Base-by-base conservation (phyloP, 2,329 filamentous ascomycete species). In the Colletotrichum sidae region DNA sequence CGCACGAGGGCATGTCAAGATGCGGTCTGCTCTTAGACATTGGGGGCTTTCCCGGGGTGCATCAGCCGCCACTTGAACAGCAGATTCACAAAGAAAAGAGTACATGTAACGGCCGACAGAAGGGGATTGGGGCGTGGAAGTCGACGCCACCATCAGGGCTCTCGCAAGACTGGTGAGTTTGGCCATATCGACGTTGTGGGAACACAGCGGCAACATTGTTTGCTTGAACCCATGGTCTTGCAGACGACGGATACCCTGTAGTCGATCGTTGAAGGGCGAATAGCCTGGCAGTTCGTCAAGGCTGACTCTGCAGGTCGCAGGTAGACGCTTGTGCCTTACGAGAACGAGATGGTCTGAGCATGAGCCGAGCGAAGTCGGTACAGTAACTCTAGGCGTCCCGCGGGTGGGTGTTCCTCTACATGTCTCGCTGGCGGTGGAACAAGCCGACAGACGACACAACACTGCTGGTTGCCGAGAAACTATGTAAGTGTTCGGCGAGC, bases 131-230 rank as follows among this genome's bases (percentile, higher is more conserved):
- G 33, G 15, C 12, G 6, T 37, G 13, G 12, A 38, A 11, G 37
- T 57, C 15, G 35, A 57, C 41, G 62, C 52, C 62, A 62, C 58
- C 33, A 56, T 65, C 52, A 65, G 62, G 58, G 58, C 62, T 53
- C 25, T 57, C 25, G 46, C 52, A 62, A 54, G 62, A 53, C n/a
- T 15, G 15, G 15, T 15, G 15, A 15, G 15, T 15, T 15, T 15
- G 15, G 15, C 15, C 15, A 15, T 15, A 15, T 15, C 15, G 15
- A 15, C 15, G 15, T 15, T 49, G 33, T 35, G 56, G 45, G 25
- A 51, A 34, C 10, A 56, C 46, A 39, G 9, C 52, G 47, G 58
- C 35, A 35, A 37, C 25, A 51, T 41, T n/a, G 46, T 34, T 60
- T 44, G 46, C 33, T 6, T 12, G 41, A 49, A 53, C 46, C 58